phyloP scores from a whole-genome alignment of 805 yeast species.

The Cyberlindnera xylosilytica region DNA sequence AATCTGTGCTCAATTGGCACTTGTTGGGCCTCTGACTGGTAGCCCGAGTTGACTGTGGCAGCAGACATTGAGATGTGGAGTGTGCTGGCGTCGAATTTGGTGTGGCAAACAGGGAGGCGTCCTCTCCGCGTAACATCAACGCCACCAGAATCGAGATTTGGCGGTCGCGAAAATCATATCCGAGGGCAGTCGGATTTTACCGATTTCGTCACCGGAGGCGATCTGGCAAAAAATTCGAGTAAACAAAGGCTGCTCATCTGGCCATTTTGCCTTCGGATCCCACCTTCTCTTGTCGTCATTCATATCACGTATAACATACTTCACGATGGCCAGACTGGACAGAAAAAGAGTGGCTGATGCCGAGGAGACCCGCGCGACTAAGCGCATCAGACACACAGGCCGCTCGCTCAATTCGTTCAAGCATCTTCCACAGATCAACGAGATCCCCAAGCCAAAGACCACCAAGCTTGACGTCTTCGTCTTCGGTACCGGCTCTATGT shows the following conservation, averaged over 20 bases:
- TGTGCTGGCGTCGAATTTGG: not conserved
- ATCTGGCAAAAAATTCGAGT: not conserved
- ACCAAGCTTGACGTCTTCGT: constrained; percentile 70
- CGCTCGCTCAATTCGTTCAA: constrained; percentile 28
- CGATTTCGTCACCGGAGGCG: not conserved
- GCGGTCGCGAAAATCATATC: not conserved
- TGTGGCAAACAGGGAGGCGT: too few species aligned
- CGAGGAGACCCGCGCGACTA: constrained; percentile 15
- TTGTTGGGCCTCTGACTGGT: constrained; percentile 48
- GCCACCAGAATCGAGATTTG: constrained; percentile 2
- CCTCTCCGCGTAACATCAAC: too few species aligned
- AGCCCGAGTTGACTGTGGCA: constrained; percentile 62
- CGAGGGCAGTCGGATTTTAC: too few species aligned
- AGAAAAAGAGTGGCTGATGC: constrained; percentile 26
- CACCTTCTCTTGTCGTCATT: too few species aligned
- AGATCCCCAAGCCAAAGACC: constrained; percentile 23
- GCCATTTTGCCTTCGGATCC: too few species aligned
- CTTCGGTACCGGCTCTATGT: constrained; percentile 97
- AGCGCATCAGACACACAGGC: constrained; percentile 28
- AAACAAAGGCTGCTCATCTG: not conserved
- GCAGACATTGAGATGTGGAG: constrained; percentile 4
- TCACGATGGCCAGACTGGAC: constrained; percentile 24
- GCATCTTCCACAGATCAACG: constrained; percentile 26
- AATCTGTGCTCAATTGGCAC: constrained; percentile 87
- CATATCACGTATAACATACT: too few species aligned